Percentiles rank a stretch among this genome's conserved stretches.
Conservation (phyloP, 2,329 filamentous ascomycete genomes). For the Monilinia polystroma region DNA sequence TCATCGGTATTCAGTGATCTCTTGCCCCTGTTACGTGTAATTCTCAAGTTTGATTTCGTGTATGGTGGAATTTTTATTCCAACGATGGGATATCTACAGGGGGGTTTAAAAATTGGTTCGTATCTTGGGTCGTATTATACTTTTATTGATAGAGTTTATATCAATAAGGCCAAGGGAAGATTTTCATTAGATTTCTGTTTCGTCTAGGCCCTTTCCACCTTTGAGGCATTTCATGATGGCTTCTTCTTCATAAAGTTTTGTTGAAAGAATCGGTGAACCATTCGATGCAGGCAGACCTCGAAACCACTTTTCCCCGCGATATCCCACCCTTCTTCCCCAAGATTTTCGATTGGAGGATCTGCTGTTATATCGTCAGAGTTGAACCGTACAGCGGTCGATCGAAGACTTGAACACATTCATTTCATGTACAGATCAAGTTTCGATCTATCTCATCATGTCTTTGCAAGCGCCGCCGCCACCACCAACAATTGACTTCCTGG, state of each 20-base stretch:
- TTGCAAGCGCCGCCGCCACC: not conserved
- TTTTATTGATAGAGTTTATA: not conserved
- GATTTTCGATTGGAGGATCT: not conserved
- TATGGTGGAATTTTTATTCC: not conserved
- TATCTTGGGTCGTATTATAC: not conserved
- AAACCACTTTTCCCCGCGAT: not conserved
- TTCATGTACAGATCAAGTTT: not conserved
- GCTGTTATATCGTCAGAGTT: not conserved
- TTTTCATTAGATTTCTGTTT: not conserved
- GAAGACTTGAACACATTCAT: not conserved
- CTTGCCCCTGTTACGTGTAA: not conserved
- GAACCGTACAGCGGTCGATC: not conserved
- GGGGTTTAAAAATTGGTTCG: not conserved
- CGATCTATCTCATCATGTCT: constrained; percentile 8
- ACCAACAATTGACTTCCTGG: not conserved
- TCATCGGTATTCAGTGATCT: not conserved
- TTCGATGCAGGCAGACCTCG: constrained; percentile 1
- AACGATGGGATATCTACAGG: not conserved
- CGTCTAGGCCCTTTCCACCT: not conserved
- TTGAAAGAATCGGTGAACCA: not conserved
- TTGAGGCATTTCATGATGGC: not conserved
- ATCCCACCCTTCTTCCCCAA: not conserved
- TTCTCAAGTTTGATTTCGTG: not conserved
- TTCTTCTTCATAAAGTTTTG: not conserved
- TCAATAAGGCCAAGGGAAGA: not conserved